Evolutionary conservation across 2,329 filamentous ascomycete species (phyloP).

Genomic region (Penicillium glabrum): DNA sequence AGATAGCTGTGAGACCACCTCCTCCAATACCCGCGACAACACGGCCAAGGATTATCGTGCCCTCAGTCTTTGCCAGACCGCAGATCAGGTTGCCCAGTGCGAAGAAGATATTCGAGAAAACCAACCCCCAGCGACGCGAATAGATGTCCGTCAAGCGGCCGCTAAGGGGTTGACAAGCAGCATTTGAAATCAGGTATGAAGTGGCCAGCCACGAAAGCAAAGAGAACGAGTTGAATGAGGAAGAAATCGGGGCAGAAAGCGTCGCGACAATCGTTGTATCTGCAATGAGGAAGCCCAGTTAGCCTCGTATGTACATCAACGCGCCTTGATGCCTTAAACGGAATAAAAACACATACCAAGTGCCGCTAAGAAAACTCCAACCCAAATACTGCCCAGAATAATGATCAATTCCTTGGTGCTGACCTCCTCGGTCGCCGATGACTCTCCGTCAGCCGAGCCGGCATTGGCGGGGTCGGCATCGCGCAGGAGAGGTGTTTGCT

Average conservation of each 20-base stretch:
- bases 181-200: slow-evolving; percentile 84
- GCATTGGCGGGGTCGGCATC: slow-evolving; percentile 15
- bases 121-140: slow-evolving; percentile 71
- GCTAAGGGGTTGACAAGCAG: slow-evolving; percentile 80
- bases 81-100: slow-evolving; percentile 78
- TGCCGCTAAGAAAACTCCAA: slow-evolving; percentile 57
- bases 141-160: slow-evolving; percentile 89
- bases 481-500: slow-evolving; percentile 33
- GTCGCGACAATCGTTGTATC: slow-evolving; percentile 86
- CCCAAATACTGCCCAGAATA: slow-evolving; percentile 53
- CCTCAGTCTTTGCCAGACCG: slow-evolving; percentile 66
- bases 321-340: background rate
- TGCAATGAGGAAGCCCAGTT: slow-evolving; percentile 15
- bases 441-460: slow-evolving; percentile 8
- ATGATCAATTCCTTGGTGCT: slow-evolving; percentile 48
- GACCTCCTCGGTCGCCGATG: slow-evolving; percentile 44
- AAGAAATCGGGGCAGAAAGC: slow-evolving; percentile 77
- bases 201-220: slow-evolving; percentile 86
- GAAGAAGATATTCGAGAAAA: slow-evolving; percentile 80
- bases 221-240: slow-evolving; percentile 76
- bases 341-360: slow-evolving; percentile 41
- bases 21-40: slow-evolving; percentile 81
- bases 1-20: slow-evolving; percentile 73
- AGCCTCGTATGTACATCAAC: background rate
- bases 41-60: slow-evolving; percentile 72